Conservation (phyloP, 164 flowering plant species). For the Magnolia officinalis region DNA sequence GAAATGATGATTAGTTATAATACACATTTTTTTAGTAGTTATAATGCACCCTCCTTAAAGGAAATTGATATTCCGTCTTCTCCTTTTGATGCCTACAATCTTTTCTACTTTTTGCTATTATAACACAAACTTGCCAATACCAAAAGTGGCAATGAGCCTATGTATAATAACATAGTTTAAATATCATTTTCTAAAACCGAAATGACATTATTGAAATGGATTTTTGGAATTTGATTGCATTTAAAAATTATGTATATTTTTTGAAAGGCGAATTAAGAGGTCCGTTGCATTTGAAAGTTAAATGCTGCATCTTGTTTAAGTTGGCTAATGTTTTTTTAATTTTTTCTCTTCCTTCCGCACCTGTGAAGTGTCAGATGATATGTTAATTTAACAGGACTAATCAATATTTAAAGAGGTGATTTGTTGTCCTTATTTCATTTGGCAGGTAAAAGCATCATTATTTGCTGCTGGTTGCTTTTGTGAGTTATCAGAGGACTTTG, state of each 20-base stretch:
- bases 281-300: background rate
- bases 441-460: constrained; percentile 74
- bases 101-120: background rate
- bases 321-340: background rate
- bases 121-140: too few species aligned
- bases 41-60: background rate
- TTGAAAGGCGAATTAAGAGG: background rate
- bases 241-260: background rate
- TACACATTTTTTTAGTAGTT: too few species aligned
- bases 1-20: background rate
- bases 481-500: constrained; percentile 72
- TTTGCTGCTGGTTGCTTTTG: constrained; percentile 81
- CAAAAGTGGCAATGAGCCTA: too few species aligned
- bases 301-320: background rate
- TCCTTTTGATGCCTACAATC: background rate
- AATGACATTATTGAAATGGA: background rate
- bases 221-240: background rate
- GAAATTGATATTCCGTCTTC: background rate
- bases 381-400: background rate
- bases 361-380: background rate
- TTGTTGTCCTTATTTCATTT: background rate
- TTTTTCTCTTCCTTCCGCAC: background rate
- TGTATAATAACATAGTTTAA: too few species aligned
- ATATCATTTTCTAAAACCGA: background rate
- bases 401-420: background rate